Base-by-base conservation (phyloP, 306 rosid species). In the Alnus glutinosa region DNA sequence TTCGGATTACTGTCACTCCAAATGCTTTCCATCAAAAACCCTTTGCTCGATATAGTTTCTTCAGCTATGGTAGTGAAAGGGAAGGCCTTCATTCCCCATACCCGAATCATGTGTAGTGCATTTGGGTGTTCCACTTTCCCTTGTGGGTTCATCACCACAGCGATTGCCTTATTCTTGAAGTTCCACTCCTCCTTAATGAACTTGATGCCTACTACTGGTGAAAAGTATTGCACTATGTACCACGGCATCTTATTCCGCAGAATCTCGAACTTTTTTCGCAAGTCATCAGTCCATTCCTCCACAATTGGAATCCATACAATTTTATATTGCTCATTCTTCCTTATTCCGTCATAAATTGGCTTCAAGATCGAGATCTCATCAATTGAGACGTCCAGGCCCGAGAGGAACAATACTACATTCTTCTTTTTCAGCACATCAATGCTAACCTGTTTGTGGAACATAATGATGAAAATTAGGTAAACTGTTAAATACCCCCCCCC, bases 261-360 rank as follows among this genome's bases (percentile, higher is more conserved):
- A 13, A 15, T 2, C 1, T 89, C 87, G 14, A 83, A 89, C 73
- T 75, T 80, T 75, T 75, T 81, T 1, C 15, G 44, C 69, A 80
- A 9, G 1, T 78, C 77, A 1, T 87, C 85, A 0, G 42, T 84
- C 92, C 94, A 86, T 32, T 83, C 55, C 63, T 86, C 93, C 62
- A 88, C 91, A 12, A 86, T 70, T 0, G 92, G 93, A 63, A 90
- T n/a, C 94, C 97, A 92, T 23, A 92, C 70, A 52, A 92, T 89
- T 67, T 75, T 82, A 52, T 86, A 75, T 1, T 75, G 54, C 14
- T 39, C 16, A 0, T 61, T 75, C 50, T 30, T 75, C 78, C 80
- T 88, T 13, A 74, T 80, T 48, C 13, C 48, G 1, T 88, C 86
- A 44, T 81, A 64, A 59, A 88, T 19, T 4, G 84, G 85, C 49